Percentiles rank a stretch among this genome's conserved stretches.
These are phyloP conservation scores for Chytridium lagenaria DNA, from an alignment of 371 early-diverging fungal genomes.

Conservation along the genomic window DNA sequence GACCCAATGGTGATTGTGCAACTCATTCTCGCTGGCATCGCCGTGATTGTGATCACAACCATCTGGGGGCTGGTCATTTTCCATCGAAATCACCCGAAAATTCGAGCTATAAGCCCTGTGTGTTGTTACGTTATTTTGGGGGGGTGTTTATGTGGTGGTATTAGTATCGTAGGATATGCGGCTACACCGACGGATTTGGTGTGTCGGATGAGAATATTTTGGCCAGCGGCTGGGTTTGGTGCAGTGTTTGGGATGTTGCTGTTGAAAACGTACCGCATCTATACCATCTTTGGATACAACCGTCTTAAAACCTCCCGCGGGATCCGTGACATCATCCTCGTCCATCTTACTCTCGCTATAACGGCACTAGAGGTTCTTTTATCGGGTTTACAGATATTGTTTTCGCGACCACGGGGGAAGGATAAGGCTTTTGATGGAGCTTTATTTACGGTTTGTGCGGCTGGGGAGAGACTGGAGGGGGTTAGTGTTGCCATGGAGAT, in stretches of 20 bases:
- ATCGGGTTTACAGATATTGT: background rate
- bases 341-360: constrained; percentile 1
- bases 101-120: constrained; percentile 21
- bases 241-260: constrained; percentile 30
- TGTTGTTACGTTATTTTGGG: constrained; percentile 25
- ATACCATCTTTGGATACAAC: constrained; percentile 23
- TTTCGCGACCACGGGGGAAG: constrained; percentile 6
- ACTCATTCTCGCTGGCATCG: constrained; percentile 1
- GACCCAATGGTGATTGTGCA: constrained; percentile 3
- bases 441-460: background rate
- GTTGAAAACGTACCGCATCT: constrained; percentile 28
- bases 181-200: constrained; percentile 4
- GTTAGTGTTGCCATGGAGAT: constrained; percentile 4
- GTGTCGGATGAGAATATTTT: constrained; percentile 11
- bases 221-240: constrained; percentile 31
- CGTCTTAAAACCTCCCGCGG: constrained; percentile 5
- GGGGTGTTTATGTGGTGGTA: constrained; percentile 21
- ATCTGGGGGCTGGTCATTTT: background rate
- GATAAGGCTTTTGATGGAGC: background rate
- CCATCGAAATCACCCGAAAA: background rate
- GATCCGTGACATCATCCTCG: constrained; percentile 15
- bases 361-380: constrained; percentile 11
- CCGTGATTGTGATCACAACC: background rate
- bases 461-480: background rate
- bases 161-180: constrained; percentile 16